phyloP scores from a whole-genome alignment of 2,329 filamentous ascomycete genomes.

The Rhynchosporium graminicola region DNA sequence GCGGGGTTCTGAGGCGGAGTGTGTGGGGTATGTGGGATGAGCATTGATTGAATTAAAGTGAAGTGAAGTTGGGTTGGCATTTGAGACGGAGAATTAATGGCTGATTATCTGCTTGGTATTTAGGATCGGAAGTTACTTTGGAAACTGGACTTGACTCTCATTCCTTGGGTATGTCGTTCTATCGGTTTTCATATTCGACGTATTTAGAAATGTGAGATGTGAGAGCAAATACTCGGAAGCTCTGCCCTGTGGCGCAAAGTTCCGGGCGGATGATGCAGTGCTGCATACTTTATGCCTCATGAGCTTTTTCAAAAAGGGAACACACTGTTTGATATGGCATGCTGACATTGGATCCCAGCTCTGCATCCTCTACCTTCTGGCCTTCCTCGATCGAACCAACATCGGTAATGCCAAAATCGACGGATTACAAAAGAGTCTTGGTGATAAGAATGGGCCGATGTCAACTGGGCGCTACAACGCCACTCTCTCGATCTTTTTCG shows the following conservation, averaged over 20 bases:
- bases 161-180: conserved; percentile 52
- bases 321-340: conserved; percentile 7
- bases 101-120: conserved; percentile 4
- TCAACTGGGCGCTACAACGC: conserved; percentile 68
- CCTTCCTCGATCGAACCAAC: conserved; percentile 76
- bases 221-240: not conserved
- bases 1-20: not conserved
- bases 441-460: conserved; percentile 46
- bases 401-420: conserved; percentile 74
- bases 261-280: no score
- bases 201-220: not conserved
- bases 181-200: not conserved
- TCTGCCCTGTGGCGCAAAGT: not conserved
- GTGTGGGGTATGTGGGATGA: not conserved
- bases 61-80: no score
- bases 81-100: not conserved
- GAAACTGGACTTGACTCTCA: conserved; percentile 61
- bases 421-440: conserved; percentile 59
- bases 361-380: conserved; percentile 73
- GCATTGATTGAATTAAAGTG: no score
- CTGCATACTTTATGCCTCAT: not conserved
- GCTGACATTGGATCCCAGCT: conserved; percentile 45
- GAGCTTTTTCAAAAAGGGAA: not conserved
- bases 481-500: conserved; percentile 80
- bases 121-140: conserved; percentile 64